Conservation (phyloP, 192 early-diverging fungal genomes). For the Backusella luteola region DNA sequence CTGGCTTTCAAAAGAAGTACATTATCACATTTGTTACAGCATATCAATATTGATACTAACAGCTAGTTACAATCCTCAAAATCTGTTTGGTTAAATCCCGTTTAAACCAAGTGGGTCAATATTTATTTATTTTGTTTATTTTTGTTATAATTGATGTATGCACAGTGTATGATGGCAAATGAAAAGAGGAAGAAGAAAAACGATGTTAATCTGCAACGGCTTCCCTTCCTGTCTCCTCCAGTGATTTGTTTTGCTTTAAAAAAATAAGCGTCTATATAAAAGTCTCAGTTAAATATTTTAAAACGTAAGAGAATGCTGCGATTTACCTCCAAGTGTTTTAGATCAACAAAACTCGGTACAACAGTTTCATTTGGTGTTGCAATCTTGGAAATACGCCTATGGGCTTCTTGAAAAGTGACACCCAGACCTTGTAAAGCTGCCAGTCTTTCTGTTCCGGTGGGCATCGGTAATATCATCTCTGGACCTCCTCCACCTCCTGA, state of each 20-base stretch:
- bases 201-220: background rate
- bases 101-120: background rate
- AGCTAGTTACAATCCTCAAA: background rate
- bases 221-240: background rate
- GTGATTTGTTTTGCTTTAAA: slow-evolving; percentile 2
- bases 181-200: background rate
- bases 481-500: background rate
- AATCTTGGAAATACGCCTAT: slow-evolving; percentile 27
- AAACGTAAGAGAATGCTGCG: background rate
- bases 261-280: background rate
- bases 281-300: background rate
- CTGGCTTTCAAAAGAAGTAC: slow-evolving; percentile 2
- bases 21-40: background rate
- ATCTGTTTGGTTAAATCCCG: background rate
- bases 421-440: slow-evolving; percentile 25
- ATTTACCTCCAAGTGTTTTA: slow-evolving; percentile 10
- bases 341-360: slow-evolving; percentile 26
- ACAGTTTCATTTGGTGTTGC: slow-evolving; percentile 27
- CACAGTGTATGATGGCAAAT: background rate
- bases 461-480: slow-evolving; percentile 18
- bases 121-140: background rate
- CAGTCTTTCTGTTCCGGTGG: slow-evolving; percentile 22
- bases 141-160: background rate
- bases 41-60: background rate
- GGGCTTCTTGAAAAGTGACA: slow-evolving; percentile 31